phyloP scores from a whole-genome alignment of 2,329 filamentous ascomycete genomes.

The Corinectria fuckeliana region DNA sequence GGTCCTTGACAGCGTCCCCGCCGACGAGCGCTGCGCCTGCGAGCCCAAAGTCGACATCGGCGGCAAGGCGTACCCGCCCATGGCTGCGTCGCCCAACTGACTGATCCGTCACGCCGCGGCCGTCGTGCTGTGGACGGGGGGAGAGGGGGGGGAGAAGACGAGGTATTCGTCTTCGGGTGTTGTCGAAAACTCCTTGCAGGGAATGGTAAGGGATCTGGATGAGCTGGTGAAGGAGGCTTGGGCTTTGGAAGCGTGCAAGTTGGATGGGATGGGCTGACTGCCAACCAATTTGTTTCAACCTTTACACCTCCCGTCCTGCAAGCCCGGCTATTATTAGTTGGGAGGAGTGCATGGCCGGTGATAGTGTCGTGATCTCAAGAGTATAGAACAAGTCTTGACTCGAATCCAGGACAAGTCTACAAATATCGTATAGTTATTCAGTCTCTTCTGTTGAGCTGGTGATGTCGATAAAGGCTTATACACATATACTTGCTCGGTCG shows the following conservation, averaged over 20 bases:
- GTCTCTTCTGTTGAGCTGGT: neutral
- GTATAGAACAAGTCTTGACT: no score
- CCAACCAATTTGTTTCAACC: no score
- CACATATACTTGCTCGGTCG: neutral
- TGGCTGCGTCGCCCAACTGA: conserved; percentile 56
- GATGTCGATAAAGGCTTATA: neutral
- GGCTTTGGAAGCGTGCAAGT: no score
- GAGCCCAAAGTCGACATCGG: conserved; percentile 66
- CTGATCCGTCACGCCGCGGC: conserved; percentile 39
- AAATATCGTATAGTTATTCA: neutral
- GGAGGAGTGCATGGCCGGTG: no score
- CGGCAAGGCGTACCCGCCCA: conserved; percentile 70
- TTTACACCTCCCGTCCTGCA: no score
- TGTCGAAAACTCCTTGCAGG: conserved; percentile 38
- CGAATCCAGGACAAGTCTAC: neutral
- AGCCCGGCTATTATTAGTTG: no score
- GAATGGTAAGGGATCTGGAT: no score
- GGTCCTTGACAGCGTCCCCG: conserved; percentile 67
- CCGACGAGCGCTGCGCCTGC: conserved; percentile 69
- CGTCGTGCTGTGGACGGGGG: conserved; percentile 38
- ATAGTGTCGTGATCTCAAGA: no score
- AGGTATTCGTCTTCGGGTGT: conserved; percentile 41
- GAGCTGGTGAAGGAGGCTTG: no score
- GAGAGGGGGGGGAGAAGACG: conserved; percentile 39
- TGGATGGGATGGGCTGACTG: neutral